These are phyloP conservation scores for Pseudogymnoascus sp. DNA, from an alignment of 2,329 filamentous ascomycete genomes.

Conservation along the genomic window DNA sequence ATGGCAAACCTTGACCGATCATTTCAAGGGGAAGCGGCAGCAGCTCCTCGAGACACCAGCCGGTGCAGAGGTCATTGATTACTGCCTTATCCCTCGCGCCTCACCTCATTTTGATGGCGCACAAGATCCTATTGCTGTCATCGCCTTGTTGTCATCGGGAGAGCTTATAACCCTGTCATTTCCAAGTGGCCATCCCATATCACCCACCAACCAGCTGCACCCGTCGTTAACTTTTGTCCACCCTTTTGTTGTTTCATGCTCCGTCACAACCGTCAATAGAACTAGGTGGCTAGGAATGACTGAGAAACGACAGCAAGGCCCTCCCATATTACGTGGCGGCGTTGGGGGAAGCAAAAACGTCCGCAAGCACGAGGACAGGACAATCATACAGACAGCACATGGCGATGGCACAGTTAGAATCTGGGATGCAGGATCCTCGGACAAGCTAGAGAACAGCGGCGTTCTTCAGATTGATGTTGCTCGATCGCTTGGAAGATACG, in stretches of 20 bases:
- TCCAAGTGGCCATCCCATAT: conserved; percentile 83
- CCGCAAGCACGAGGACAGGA: conserved; percentile 74
- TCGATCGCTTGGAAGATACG: conserved; percentile 70
- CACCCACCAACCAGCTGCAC: conserved; percentile 87
- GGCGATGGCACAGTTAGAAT: conserved; percentile 85
- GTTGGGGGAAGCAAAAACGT: conserved; percentile 62
- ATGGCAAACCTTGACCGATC: conserved; percentile 73
- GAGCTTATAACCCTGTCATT: conserved; percentile 88
- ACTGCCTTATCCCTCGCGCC: conserved; percentile 71
- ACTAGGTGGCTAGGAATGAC: conserved; percentile 82
- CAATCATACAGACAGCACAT: conserved; percentile 79
- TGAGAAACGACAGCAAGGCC: conserved; percentile 75
- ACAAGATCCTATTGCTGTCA: conserved; percentile 81
- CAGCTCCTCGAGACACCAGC: conserved; percentile 67
- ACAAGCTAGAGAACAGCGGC: conserved; percentile 82
- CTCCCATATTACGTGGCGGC: conserved; percentile 71
- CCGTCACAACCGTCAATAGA: conserved; percentile 67
- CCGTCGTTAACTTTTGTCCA: conserved; percentile 82
- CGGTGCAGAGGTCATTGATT: conserved; percentile 69
- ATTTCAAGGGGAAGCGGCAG: conserved; percentile 71
- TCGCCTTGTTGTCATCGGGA: conserved; percentile 74
- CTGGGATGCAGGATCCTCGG: conserved; percentile 87
- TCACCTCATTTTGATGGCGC: conserved; percentile 83
- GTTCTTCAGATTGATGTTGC: conserved; percentile 82
- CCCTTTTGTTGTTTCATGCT: conserved; percentile 71